Conservation (phyloP, 352 stramenopile species). For the Globisporangium lucens region DNA sequence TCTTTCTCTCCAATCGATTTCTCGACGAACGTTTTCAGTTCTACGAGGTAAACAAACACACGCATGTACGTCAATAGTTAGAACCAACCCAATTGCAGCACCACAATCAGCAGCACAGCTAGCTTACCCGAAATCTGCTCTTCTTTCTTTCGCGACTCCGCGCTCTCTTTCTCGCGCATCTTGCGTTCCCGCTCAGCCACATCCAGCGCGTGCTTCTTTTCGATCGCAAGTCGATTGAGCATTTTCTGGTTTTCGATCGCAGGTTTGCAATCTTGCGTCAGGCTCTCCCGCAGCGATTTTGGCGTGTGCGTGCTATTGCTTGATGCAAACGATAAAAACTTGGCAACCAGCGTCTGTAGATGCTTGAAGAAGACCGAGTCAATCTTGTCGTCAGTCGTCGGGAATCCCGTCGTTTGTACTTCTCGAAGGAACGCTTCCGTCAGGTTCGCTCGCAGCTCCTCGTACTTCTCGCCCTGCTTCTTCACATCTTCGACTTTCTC, state of each 20-base stretch:
- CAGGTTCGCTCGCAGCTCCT: conserved; percentile 52
- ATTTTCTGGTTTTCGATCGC: conserved; percentile 73
- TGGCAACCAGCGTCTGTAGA: conserved; percentile 53
- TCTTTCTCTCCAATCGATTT: conserved; percentile 67
- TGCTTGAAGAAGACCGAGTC: conserved; percentile 53
- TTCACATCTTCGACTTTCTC: conserved; percentile 53
- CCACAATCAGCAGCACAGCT: background rate
- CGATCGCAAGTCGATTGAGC: conserved; percentile 58
- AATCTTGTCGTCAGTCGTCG: conserved; percentile 62
- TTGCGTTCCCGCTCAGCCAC: conserved; percentile 53
- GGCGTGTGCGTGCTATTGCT: conserved; percentile 44
- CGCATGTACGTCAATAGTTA: background rate
- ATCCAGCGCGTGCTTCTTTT: conserved; percentile 64
- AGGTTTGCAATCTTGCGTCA: conserved; percentile 55
- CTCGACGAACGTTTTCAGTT: conserved; percentile 57
- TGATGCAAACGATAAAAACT: conserved; percentile 51
- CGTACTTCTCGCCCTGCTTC: conserved; percentile 61
- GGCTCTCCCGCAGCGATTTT: conserved; percentile 46
- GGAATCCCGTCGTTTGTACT: conserved; percentile 50
- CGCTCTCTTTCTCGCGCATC: conserved; percentile 56
- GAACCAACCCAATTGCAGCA: background rate
- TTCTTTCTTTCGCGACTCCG: conserved; percentile 51
- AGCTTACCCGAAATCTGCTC: conserved; percentile 51
- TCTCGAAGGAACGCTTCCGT: conserved; percentile 52
- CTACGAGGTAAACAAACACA: conserved; percentile 10